These are phyloP conservation scores for Ganoderma lucidum DNA, from an alignment of 1,284 basidiomycete species.

Conservation along the genomic window DNA sequence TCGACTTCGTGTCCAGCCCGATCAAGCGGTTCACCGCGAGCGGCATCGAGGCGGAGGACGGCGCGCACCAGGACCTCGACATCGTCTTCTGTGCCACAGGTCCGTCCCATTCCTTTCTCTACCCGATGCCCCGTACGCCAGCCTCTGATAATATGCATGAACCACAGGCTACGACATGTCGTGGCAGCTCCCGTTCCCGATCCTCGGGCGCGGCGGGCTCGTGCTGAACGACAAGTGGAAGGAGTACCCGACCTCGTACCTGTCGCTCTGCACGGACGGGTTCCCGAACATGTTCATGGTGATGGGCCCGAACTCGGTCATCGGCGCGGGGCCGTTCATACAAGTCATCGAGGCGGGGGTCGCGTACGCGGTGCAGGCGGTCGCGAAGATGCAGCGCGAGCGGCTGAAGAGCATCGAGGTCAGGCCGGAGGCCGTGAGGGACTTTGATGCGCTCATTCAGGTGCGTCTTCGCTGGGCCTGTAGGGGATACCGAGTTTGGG, in stretches of 20 bases:
- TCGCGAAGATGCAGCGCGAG: conserved; percentile 68
- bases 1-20: conserved; percentile 57
- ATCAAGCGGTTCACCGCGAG: conserved; percentile 60
- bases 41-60: conserved; percentile 65
- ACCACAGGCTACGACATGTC: conserved; percentile 59
- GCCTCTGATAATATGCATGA: conserved; percentile 27
- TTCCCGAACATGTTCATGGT: conserved; percentile 70
- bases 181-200: conserved; percentile 55
- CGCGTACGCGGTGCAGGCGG: conserved; percentile 59
- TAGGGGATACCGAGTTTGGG: too few relatives aligned
- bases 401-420: conserved; percentile 57
- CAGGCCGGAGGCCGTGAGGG: conserved; percentile 11
- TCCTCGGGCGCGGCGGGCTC: conserved; percentile 58
- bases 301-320: too few relatives aligned
- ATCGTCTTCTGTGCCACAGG: conserved; percentile 50
- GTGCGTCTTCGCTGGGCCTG: not conserved
- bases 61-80: conserved; percentile 60
- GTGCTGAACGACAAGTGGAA: conserved; percentile 57
- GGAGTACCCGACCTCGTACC: conserved; percentile 63
- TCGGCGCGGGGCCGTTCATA: conserved; percentile 61
- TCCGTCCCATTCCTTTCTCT: too few relatives aligned
- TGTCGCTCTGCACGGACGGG: conserved; percentile 60
- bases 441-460: conserved; percentile 16
- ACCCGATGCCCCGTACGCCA: too few relatives aligned
- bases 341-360: conserved; percentile 62